phyloP scores from a whole-genome alignment of 306 rosid species.

The Sindora glabra region DNA sequence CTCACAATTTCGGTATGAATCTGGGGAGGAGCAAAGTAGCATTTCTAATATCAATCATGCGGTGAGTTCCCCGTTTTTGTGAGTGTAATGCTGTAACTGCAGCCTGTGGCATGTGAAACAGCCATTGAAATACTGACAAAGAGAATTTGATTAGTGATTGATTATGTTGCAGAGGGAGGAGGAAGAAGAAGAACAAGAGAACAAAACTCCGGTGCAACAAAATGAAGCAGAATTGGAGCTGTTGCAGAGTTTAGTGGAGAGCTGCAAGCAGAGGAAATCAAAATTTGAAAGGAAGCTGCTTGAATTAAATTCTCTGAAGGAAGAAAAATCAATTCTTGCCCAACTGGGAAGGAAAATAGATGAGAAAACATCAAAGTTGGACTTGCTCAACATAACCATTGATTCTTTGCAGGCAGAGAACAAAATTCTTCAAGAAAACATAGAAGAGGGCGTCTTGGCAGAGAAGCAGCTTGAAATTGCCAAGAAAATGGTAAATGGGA shows the following conservation, averaged over 20 bases:
- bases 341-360: constrained; percentile 16
- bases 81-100: background rate
- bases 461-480: constrained; percentile 29
- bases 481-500: constrained; percentile 8
- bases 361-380: constrained; percentile 17
- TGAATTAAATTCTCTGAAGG: constrained; percentile 18
- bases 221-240: constrained; percentile 9
- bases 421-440: constrained; percentile 23
- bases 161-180: constrained; percentile 11
- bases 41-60: background rate
- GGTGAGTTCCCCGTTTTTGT: background rate
- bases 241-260: constrained; percentile 13
- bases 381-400: constrained; percentile 15
- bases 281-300: constrained; percentile 28
- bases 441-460: constrained; percentile 7
- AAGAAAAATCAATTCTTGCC: constrained; percentile 22
- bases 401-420: constrained; percentile 25
- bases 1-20: constrained; percentile 13
- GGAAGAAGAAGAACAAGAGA: constrained; percentile 4
- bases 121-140: background rate
- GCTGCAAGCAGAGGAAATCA: constrained; percentile 26
- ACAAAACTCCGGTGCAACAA: constrained; percentile 8
- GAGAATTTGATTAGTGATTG: background rate
- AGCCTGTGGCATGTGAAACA: too few species aligned
- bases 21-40: constrained; percentile 8